These are phyloP conservation scores for Juglanconis sp. DNA, from an alignment of 2,329 filamentous ascomycete species.

Conservation along the genomic window DNA sequence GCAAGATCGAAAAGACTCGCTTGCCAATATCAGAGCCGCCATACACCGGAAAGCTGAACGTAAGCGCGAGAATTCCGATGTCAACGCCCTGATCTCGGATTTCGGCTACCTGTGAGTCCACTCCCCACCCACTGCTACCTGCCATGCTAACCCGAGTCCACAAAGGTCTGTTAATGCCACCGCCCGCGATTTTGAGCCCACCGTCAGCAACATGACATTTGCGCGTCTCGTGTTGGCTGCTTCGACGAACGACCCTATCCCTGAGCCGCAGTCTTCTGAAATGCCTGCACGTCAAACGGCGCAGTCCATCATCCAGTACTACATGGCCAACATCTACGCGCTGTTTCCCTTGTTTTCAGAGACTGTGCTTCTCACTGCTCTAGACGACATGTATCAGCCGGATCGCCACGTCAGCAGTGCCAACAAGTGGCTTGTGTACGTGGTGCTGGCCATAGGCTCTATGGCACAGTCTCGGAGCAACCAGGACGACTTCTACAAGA, in stretches of 20 bases:
- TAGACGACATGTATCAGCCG: slow-evolving; percentile 78
- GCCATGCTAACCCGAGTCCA: slow-evolving; percentile 13
- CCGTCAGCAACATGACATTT: slow-evolving; percentile 87
- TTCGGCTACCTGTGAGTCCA: slow-evolving; percentile 78
- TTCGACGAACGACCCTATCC: slow-evolving; percentile 69
- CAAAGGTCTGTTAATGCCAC: slow-evolving; percentile 87
- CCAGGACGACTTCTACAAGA: slow-evolving; percentile 60
- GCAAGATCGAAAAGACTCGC: slow-evolving; percentile 60
- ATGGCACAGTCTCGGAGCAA: slow-evolving; percentile 68
- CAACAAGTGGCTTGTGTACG: slow-evolving; percentile 82
- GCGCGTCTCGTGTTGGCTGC: slow-evolving; percentile 84
- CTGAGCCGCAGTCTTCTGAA: slow-evolving; percentile 54
- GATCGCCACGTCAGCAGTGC: slow-evolving; percentile 62
- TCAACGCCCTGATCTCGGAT: slow-evolving; percentile 88
- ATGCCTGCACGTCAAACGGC: slow-evolving; percentile 71
- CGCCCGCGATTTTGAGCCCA: slow-evolving; percentile 87
- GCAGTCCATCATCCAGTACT: slow-evolving; percentile 72
- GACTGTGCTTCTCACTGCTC: slow-evolving; percentile 69
- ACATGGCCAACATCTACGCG: slow-evolving; percentile 76
- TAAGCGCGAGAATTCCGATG: slow-evolving; percentile 74
- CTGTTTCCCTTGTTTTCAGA: slow-evolving; percentile 83
- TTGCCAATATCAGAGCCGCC: slow-evolving; percentile 58
- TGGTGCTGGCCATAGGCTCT: slow-evolving; percentile 83
- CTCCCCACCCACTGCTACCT: neutral
- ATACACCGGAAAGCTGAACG: slow-evolving; percentile 64